These are phyloP conservation scores for Aureobasidium melanogenum DNA, from an alignment of 2,329 filamentous ascomycete species.

Conservation along the genomic window DNA sequence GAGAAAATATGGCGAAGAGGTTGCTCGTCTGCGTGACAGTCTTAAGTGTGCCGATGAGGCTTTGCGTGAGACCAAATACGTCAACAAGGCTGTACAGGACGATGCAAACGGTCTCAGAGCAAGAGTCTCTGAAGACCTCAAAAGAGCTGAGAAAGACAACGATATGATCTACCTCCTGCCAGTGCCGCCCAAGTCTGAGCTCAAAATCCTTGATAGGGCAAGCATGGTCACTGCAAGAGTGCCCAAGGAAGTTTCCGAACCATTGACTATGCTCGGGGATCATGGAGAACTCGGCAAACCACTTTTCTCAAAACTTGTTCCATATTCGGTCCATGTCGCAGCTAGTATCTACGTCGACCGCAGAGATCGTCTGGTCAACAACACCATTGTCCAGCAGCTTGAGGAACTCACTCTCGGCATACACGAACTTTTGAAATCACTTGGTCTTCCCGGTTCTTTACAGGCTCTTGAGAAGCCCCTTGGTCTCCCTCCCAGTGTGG, in stretches of 20 bases:
- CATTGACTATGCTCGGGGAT: conserved; percentile 71
- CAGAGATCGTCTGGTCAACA: conserved; percentile 81
- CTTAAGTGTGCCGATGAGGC: conserved; percentile 77
- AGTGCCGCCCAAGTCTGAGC: conserved; percentile 79
- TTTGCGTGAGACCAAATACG: conserved; percentile 71
- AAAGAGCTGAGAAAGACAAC: conserved; percentile 90
- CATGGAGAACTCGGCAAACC: conserved; percentile 72
- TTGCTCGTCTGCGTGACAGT: conserved; percentile 75
- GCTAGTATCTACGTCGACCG: conserved; percentile 92
- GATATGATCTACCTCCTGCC: conserved; percentile 85
- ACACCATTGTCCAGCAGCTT: conserved; percentile 74
- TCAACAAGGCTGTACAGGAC: conserved; percentile 71
- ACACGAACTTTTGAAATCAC: conserved; percentile 66
- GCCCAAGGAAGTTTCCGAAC: conserved; percentile 73
- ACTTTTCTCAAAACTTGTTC: conserved; percentile 83
- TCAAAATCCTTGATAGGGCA: conserved; percentile 76
- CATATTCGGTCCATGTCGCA: conserved; percentile 90
- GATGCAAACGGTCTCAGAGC: conserved; percentile 78
- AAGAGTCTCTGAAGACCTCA: conserved; percentile 76
- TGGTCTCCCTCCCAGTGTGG: conserved; percentile 73
- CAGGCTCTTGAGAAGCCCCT: conserved; percentile 93
- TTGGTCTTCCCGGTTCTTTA: conserved; percentile 84
- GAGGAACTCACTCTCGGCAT: conserved; percentile 73
- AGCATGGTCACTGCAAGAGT: conserved; percentile 77
- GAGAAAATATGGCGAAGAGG: conserved; percentile 88